These are phyloP conservation scores for Hypoxylon intermedium DNA, from an alignment of 495 filamentous ascomycete genomes.

Conservation along the genomic window DNA sequence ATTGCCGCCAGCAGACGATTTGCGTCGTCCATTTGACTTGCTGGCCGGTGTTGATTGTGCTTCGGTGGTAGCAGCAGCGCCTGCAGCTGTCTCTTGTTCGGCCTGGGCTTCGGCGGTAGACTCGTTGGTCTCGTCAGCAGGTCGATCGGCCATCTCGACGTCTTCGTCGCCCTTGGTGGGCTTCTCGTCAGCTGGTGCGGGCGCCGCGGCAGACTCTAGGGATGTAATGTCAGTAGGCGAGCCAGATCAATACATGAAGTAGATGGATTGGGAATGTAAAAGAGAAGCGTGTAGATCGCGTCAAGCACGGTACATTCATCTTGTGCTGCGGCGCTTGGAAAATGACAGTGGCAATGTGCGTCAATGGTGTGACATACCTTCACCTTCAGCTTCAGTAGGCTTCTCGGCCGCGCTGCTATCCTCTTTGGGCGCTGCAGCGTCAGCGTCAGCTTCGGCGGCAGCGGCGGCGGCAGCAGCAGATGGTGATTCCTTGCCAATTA, in stretches of 20 bases:
- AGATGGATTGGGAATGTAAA: neutral
- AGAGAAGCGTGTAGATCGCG: constrained; percentile 14
- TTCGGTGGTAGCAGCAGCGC: constrained; percentile 34
- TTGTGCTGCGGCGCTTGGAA: constrained; percentile 12
- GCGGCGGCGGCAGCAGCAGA: too few relatives aligned
- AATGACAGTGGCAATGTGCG: constrained; percentile 14
- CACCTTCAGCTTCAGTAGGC: constrained; percentile 27
- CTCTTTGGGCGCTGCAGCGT: constrained; percentile 19
- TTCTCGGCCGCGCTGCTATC: constrained; percentile 32
- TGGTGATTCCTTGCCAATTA: constrained; percentile 28
- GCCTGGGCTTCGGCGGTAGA: constrained; percentile 37
- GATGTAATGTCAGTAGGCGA: constrained; percentile 11
- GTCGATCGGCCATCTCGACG: constrained; percentile 39
- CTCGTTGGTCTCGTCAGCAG: constrained; percentile 16
- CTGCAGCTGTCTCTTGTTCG: constrained; percentile 18
- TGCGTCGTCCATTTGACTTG: constrained; percentile 63
- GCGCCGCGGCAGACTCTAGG: constrained; percentile 14
- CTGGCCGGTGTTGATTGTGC: constrained; percentile 38
- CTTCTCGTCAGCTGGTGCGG: constrained; percentile 28
- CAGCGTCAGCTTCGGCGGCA: too few relatives aligned
- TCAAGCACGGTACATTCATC: constrained; percentile 16
- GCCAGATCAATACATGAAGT: neutral
- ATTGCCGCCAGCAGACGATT: constrained; percentile 73
- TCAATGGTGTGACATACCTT: constrained; percentile 32
- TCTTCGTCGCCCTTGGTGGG: constrained; percentile 38